Evolutionary conservation across 352 stramenopile species (phyloP).

Genomic region (Phytophthora fragariae): DNA sequence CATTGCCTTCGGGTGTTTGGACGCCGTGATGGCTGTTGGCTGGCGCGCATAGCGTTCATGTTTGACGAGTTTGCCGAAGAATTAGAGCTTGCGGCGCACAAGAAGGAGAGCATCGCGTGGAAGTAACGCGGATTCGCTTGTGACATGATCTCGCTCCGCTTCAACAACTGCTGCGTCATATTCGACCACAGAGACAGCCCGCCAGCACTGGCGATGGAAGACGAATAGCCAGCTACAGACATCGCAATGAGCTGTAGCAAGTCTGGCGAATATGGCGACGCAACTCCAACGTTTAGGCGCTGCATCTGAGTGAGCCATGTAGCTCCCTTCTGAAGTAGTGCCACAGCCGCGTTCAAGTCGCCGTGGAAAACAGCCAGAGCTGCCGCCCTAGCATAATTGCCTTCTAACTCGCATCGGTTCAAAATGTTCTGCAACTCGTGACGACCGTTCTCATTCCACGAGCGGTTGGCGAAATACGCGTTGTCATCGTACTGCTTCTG

Average conservation of each 20-base stretch:
- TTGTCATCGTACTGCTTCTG: conserved; percentile 71
- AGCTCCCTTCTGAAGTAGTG: conserved; percentile 76
- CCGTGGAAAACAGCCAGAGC: conserved; percentile 88
- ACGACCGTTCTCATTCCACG: conserved; percentile 54
- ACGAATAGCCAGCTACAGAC: conserved; percentile 85
- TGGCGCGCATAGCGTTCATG: conserved; percentile 32
- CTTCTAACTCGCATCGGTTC: conserved; percentile 64
- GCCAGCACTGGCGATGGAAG: conserved; percentile 47
- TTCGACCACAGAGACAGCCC: conserved; percentile 71
- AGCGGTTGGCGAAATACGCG: conserved; percentile 51
- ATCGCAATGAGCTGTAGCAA: conserved; percentile 91
- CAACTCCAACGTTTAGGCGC: conserved; percentile 45
- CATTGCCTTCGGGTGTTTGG: conserved; percentile 54
- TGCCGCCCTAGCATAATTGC: conserved; percentile 71
- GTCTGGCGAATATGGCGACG: conserved; percentile 64
- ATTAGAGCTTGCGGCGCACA: conserved; percentile 57
- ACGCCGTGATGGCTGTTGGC: conserved; percentile 44
- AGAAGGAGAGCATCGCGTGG: conserved; percentile 82
- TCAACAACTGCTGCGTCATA: conserved; percentile 84
- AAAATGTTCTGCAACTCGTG: conserved; percentile 73
- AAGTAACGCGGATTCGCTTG: conserved; percentile 75
- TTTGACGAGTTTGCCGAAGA: conserved; percentile 40
- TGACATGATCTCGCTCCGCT: conserved; percentile 76
- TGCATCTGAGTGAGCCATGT: conserved; percentile 70
- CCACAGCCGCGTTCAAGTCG: conserved; percentile 72